A percentile compares a stretch with the other conserved stretches of the same genome.
These are phyloP conservation scores for Xylaria sp. DNA, from an alignment of 2,329 filamentous ascomycete species.

Conservation along the genomic window DNA sequence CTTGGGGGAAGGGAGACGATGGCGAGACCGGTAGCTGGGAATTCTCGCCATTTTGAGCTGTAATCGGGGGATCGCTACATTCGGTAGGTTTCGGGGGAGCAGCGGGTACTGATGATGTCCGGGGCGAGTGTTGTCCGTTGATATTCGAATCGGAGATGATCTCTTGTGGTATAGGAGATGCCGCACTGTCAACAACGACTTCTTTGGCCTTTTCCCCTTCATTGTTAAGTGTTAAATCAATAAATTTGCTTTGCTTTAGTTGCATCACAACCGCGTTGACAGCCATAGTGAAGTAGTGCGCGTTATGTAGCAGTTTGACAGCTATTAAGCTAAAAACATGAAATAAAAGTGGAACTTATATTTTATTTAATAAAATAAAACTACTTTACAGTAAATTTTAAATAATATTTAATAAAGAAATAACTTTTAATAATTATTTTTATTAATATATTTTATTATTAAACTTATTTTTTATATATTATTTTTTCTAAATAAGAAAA, in stretches of 20 bases:
- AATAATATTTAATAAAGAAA: slow-evolving; percentile 6
- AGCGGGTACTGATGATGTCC: neutral
- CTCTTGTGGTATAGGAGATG: neutral
- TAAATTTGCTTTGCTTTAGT: slow-evolving; percentile 5
- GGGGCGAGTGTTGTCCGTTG: neutral
- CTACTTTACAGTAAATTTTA: too few relatives aligned
- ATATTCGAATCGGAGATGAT: neutral
- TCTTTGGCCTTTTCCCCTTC: slow-evolving; percentile 9
- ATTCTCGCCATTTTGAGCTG: neutral
- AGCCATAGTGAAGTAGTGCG: slow-evolving; percentile 17
- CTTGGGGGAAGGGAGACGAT: neutral
- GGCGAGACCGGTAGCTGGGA: neutral
- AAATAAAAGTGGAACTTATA: neutral
- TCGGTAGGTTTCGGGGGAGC: neutral
- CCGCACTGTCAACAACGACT: neutral
- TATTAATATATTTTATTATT: slow-evolving; percentile 9
- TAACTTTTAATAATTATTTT: slow-evolving; percentile 5
- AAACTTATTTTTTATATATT: slow-evolving; percentile 5
- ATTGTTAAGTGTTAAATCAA: slow-evolving; percentile 25
- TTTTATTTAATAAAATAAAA: slow-evolving; percentile 1
- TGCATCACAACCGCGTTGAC: slow-evolving; percentile 9
- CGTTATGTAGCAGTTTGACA: slow-evolving; percentile 3
- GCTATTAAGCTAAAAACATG: neutral
- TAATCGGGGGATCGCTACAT: neutral
- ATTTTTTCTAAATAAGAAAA: slow-evolving; percentile 11